Base-by-base conservation (phyloP, 2,329 filamentous ascomycete species). In the Penicillium sp. region DNA sequence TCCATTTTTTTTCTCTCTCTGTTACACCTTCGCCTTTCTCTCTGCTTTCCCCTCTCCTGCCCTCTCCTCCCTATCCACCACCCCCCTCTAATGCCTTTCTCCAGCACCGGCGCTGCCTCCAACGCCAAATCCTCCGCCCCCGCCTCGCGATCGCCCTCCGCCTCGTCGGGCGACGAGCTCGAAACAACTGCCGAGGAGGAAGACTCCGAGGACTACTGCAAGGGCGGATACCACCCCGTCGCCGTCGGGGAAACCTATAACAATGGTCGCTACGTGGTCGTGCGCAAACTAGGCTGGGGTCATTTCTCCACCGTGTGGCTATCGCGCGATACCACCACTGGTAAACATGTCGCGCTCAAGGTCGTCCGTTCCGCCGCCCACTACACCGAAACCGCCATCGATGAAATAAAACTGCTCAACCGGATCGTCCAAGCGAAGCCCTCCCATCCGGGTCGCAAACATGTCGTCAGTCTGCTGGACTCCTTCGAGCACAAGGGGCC, bases 121-220 rank as follows among this genome's bases (percentile, higher is more conserved):
- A 44, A 55, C 11, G 34, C 44, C 53, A 37, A 63, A 57, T 33
- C 37, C 58, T 13, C 49, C 10, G 23, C 81, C 73, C 74, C 76
- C 59, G 76, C 79, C 75, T 87, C 78, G 81, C 83, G 87, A 66
- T 93, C 91, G 59, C 89, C 90, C 48, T 89, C 90, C 49, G 85
- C 86, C 48, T 90, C 87, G 52, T 90, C 90, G 43, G 87, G 86
- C 65, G 92, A 93, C 76, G 92, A 96, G 73, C 83, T 85, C 75
- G 92, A 97, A 69, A 92, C 94, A 72, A 96, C 93, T 34, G 93
- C 92, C 70, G 94, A 97, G 73, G 94, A 99, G 78, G 94, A 99
- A 78, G 94, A 99, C 76, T 96, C 91, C 44, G 93, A 97, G 77
- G 94, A 99, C 76, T 99, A 99, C 80, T 97, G 93, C 84, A 97